Percentiles rank a stretch among this genome's conserved stretches.
Evolutionary conservation across 148 eudicot genomes (phyloP).

Genomic region (Fagopyrum homotropicum): DNA sequence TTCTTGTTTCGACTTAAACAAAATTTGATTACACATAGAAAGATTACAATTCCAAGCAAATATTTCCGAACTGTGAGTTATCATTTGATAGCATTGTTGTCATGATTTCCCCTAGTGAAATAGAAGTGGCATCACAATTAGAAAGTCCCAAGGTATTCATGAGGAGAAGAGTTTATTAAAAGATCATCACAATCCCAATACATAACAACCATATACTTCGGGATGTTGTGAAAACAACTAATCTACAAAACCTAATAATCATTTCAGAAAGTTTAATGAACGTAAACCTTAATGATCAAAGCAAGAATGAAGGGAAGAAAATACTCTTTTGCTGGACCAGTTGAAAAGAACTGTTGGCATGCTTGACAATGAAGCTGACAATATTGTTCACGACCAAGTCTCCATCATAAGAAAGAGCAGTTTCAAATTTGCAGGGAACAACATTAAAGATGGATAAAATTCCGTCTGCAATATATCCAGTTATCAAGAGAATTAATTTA

Average conservation of each 20-base stretch:
- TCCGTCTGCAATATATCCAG: constrained; percentile 58
- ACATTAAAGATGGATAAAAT: constrained; percentile 61
- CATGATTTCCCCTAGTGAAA: neutral
- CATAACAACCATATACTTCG: neutral
- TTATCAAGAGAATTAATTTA: constrained; percentile 14
- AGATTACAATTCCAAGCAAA: neutral
- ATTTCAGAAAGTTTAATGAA: neutral
- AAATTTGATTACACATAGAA: too few species aligned
- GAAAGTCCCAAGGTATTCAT: neutral
- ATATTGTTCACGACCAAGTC: constrained; percentile 53
- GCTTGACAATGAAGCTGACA: constrained; percentile 51
- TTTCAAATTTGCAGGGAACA: constrained; percentile 72
- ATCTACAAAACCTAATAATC: neutral
- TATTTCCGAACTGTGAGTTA: neutral
- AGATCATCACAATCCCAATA: neutral
- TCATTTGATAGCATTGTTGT: neutral
- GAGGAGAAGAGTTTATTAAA: neutral
- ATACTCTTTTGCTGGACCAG: constrained; percentile 48
- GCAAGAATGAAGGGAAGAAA: constrained; percentile 1
- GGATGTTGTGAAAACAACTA: neutral
- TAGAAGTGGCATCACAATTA: neutral
- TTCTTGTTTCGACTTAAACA: neutral
- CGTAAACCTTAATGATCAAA: neutral
- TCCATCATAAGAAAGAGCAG: constrained; percentile 55
- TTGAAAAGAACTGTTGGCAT: constrained; percentile 42